phyloP scores from a whole-genome alignment of 306 rosid species.

The Prunus davidiana region DNA sequence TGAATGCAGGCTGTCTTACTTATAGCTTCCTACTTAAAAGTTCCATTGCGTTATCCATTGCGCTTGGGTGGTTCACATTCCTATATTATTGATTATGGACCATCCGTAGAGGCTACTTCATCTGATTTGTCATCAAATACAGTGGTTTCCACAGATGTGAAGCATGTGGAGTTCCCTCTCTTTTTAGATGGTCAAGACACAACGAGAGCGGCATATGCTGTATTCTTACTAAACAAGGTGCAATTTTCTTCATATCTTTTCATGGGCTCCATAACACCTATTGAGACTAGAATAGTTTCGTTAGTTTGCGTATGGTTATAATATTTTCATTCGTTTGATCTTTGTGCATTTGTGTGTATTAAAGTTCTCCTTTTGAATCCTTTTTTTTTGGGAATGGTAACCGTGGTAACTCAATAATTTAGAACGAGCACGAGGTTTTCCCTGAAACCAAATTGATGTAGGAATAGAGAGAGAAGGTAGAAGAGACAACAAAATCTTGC shows the following conservation, averaged over 20 bases:
- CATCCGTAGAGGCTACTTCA: conserved; percentile 56
- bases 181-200: conserved; percentile 94
- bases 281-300: not conserved
- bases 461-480: not conserved
- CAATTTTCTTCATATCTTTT: conserved; percentile 9
- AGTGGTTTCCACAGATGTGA: conserved; percentile 37
- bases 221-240: conserved; percentile 93
- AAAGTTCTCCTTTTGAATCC: not conserved
- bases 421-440: not conserved
- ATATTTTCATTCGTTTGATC: not conserved
- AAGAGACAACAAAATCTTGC: not conserved
- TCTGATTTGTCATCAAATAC: conserved; percentile 50
- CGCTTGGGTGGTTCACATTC: conserved; percentile 87
- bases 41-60: conserved; percentile 84
- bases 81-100: conserved; percentile 74
- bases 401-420: not conserved
- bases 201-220: conserved; percentile 90
- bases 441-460: not conserved
- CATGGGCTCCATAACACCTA: not conserved
- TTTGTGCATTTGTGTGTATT: not conserved
- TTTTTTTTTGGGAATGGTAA: not conserved
- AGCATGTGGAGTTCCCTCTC: conserved; percentile 80
- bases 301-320: not conserved
- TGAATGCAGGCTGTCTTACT: conserved; percentile 84
- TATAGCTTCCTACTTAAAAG: conserved; percentile 77